phyloP scores from a whole-genome alignment of 2,329 filamentous ascomycete species.

The Phaeosphaeriaceae sp. region DNA sequence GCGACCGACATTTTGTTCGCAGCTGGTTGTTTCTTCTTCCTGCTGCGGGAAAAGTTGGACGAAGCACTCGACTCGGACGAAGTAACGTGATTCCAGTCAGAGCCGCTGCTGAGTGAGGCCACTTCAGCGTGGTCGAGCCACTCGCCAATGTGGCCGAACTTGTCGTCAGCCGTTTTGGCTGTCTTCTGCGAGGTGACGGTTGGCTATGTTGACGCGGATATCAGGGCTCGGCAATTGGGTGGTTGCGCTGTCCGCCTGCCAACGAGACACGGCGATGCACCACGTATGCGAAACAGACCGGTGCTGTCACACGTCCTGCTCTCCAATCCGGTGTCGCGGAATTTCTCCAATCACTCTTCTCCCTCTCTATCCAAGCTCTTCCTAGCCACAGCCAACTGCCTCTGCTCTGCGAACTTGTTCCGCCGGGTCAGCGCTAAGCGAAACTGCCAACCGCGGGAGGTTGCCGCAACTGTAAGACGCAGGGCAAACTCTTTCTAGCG shows the following conservation, averaged over 20 bases:
- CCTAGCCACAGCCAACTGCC: not conserved
- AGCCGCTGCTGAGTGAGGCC: constrained; percentile 27
- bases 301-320: not conserved
- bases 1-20: constrained; percentile 38
- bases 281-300: constrained; percentile 3
- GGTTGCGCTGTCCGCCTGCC: constrained; percentile 8
- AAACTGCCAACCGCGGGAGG: constrained; percentile 14
- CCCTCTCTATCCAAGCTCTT: not conserved
- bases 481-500: constrained; percentile 14
- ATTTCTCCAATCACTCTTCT: not conserved
- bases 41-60: constrained; percentile 23
- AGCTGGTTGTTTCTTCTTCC: constrained; percentile 17
- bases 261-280: constrained; percentile 1
- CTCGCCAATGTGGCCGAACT: constrained; percentile 17
- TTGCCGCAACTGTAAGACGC: constrained; percentile 20
- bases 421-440: constrained; percentile 16
- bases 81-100: constrained; percentile 27
- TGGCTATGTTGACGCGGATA: constrained; percentile 9
- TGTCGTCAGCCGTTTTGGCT: constrained; percentile 16
- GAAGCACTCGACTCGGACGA: constrained; percentile 26
- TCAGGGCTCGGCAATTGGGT: constrained; percentile 1
- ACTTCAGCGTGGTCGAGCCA: constrained; percentile 28
- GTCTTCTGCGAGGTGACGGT: constrained; percentile 5
- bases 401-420: not conserved
- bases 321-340: not conserved